Conservation (phyloP, 2,329 filamentous ascomycete species). For the Trichoderma atroviride region DNA sequence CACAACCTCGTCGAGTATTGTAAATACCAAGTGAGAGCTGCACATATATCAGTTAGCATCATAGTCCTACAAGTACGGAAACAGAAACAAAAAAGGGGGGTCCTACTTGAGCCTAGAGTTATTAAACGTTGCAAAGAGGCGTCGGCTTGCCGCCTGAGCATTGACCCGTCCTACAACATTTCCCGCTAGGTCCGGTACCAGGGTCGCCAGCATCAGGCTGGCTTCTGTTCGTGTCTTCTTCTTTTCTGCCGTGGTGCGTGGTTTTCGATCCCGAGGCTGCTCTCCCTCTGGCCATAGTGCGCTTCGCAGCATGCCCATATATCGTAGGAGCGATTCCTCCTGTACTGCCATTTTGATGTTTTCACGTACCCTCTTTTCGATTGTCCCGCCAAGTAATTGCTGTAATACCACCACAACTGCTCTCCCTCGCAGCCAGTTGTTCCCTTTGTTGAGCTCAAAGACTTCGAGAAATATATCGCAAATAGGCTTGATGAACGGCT, state of each 20-base stretch:
- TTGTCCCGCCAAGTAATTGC: slow-evolving; percentile 91
- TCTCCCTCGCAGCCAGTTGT: slow-evolving; percentile 94
- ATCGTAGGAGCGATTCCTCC: slow-evolving; percentile 77
- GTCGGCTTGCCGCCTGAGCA: slow-evolving; percentile 84
- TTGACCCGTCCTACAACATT: slow-evolving; percentile 93
- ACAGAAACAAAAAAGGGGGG: no score
- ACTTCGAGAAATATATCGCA: slow-evolving; percentile 96
- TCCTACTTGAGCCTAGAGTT: slow-evolving; percentile 87
- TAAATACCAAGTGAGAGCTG: slow-evolving; percentile 70
- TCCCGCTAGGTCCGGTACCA: slow-evolving; percentile 87
- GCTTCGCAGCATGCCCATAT: slow-evolving; percentile 72
- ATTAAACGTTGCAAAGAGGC: slow-evolving; percentile 88
- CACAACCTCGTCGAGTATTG: slow-evolving; percentile 70
- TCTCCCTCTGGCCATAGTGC: slow-evolving; percentile 79
- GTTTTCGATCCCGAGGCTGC: slow-evolving; percentile 50
- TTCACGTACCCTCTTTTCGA: slow-evolving; percentile 93
- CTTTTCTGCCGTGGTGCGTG: slow-evolving; percentile 73
- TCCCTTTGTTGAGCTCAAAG: slow-evolving; percentile 91
- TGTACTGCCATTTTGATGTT: slow-evolving; percentile 72
- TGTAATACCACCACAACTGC: slow-evolving; percentile 96
- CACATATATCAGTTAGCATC: slow-evolving; percentile 28
- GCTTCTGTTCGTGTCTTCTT: slow-evolving; percentile 82
- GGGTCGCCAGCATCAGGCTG: slow-evolving; percentile 81
- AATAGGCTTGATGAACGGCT: slow-evolving; percentile 97
- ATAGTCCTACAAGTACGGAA: not conserved